Evolutionary conservation across 192 early-diverging fungal species (phyloP), one percentile per base, ranked within the genome.

Genomic region (Backusella luteola): DNA sequence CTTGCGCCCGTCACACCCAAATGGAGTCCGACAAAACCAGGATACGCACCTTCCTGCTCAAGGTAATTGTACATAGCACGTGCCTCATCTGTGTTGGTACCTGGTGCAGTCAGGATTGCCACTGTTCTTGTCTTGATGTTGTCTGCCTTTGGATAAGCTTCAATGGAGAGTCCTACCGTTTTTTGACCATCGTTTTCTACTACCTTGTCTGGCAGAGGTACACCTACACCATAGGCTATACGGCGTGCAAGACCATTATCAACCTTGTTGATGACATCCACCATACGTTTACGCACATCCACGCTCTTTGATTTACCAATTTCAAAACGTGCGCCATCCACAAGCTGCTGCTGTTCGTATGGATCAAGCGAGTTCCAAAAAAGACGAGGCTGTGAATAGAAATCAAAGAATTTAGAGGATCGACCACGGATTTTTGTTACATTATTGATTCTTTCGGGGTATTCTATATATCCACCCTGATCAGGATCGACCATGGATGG

Each of bases 341-440:
- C 75, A 21, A 85, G 32, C 8, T 84, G 81, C n/a, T 84, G 63
- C 15, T 81, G 67, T 46, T 83, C 84, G 36, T 42, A 52, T 0
- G 21, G 5, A 2, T 83, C 59, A 12, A 80, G 42, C 0, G 79
- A 81, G 68, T 84, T 84, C 70, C 76, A 84, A 66, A 84, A 84
- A 1, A 84, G 44, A 15, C 71, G 78, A 4, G 82, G 66, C 36
- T 84, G 84, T 23, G 38, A 69, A 63, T 79, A 76, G 21, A 34
- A 26, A 19, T 81, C 77, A 26, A 70, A 66, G 17, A 80, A 82
- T 17, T 74, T 76, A 11, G 77, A 21, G n/a, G 52, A 73, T 21
- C 44, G 66, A 17, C 29, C 56, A 66, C 75, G 79, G 0, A 34
- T 39, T 38, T 84, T 77, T 19, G 42, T 35, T 9, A 23, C 68